Base-by-base conservation (phyloP, 108 stramenopile genomes). In the Pseudonitzschia multiseries region DNA sequence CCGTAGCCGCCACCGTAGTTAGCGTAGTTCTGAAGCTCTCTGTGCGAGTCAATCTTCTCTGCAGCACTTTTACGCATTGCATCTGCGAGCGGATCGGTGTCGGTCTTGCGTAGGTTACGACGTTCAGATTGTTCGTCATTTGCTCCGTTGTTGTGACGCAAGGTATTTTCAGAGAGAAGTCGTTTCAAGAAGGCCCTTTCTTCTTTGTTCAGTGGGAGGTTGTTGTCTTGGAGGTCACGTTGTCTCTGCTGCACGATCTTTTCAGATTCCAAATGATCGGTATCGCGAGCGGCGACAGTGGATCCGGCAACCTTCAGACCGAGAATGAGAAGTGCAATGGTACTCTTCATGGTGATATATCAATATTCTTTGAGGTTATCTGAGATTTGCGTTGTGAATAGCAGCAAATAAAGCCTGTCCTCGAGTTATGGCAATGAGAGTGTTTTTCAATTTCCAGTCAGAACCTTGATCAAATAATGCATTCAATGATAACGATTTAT, bases 131-230 rank as follows among this genome's bases (percentile, higher is more conserved):
- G 26, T n/a, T n/a, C n/a, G n/a, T n/a, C n/a, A n/a, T n/a, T 9
- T 5, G 18, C 59, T 8, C 29, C 59, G 0, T 61, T 26, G 28
- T 9, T 17, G 28, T 26, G 12, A 33, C 59, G 59, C 32, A 61
- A 61, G 6, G 59, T 61, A 8, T 61, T 61, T 15, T 29, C 32
- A 5, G 24, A 27, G 14, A 61, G 59, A 24, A 61, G 12, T 10
- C 59, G 59, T 61, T 61, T 61, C 59, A 61, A 29, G 22, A 33
- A 29, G 12, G 22, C 59, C 32, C 18, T 61, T 61, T 61, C 59
- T 27, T 61, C 59, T 29, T 61, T 18, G 32, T 61, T 31, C 27
- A 61, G 59, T 10, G 59, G 33, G 18, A 17, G 4, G 56, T 22
- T 57, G 17, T 29, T 33, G 17, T 61, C 59, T 61, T 17, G 59